Conservation (phyloP, 306 rosid genomes). For the Vigna mungo region DNA sequence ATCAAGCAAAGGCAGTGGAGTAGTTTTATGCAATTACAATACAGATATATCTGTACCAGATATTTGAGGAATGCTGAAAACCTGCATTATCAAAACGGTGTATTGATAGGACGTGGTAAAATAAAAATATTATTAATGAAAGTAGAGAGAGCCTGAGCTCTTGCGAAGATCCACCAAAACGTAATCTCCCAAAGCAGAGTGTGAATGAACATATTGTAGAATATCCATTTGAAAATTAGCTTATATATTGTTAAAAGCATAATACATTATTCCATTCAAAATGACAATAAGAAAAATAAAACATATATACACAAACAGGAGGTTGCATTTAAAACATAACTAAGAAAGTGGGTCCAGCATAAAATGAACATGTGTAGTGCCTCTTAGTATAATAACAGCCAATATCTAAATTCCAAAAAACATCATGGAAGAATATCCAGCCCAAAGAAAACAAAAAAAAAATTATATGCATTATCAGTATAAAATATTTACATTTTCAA, state of each 20-base stretch:
- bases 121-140: background rate
- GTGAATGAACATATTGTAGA: background rate
- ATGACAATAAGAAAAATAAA: background rate
- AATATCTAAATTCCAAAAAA: background rate
- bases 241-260: background rate
- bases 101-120: background rate
- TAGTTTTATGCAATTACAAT: slow-evolving; percentile 7
- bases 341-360: background rate
- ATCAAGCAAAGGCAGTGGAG: background rate
- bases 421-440: background rate
- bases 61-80: background rate
- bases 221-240: background rate
- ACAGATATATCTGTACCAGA: background rate
- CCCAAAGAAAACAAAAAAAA: background rate
- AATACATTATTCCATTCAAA: background rate
- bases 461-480: no score
- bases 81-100: background rate
- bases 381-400: background rate
- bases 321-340: background rate
- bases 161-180: background rate
- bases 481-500: background rate
- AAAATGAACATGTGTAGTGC: background rate
- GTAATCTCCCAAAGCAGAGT: background rate
- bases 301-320: background rate
- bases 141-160: background rate